Conservation (phyloP, 2,329 filamentous ascomycete species). For the Pyrenophora teres region DNA sequence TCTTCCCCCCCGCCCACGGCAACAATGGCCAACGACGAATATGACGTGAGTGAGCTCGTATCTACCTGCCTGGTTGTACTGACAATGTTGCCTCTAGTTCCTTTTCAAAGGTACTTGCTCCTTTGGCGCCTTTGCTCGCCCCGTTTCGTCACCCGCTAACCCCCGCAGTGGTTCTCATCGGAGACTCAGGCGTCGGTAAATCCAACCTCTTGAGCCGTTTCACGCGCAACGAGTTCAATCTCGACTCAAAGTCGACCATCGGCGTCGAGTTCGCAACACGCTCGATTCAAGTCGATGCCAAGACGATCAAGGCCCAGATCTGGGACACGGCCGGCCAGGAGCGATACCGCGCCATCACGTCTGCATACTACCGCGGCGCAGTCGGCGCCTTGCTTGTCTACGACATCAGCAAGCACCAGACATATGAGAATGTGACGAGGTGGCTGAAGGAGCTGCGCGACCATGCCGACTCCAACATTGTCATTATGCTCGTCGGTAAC, state of each 20-base stretch:
- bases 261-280: constrained; percentile 98
- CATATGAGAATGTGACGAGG: constrained; percentile 97
- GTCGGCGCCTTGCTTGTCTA: constrained; percentile 98
- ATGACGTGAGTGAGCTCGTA: constrained; percentile 75
- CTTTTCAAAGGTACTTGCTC: constrained; percentile 87
- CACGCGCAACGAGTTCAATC: constrained; percentile 99
- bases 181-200: constrained; percentile 99
- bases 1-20: constrained; percentile 34
- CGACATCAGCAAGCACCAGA: constrained; percentile 99
- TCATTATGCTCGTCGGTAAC: constrained; percentile 99
- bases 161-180: constrained; percentile 86
- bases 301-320: constrained; percentile 99
- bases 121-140: constrained; percentile 9
- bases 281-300: constrained; percentile 97
- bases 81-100: constrained; percentile 65
- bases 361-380: constrained; percentile 97
- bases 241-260: constrained; percentile 99
- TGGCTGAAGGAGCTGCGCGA: constrained; percentile 99
- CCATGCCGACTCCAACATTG: constrained; percentile 97
- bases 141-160: constrained; percentile 33
- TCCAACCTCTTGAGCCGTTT: constrained; percentile 99
- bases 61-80: constrained; percentile 23
- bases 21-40: constrained; percentile 98
- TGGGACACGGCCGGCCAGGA: constrained; percentile 99
- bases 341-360: constrained; percentile 98